Conservation (phyloP, 371 early-diverging fungal genomes). For the Mucor ambiguus region DNA sequence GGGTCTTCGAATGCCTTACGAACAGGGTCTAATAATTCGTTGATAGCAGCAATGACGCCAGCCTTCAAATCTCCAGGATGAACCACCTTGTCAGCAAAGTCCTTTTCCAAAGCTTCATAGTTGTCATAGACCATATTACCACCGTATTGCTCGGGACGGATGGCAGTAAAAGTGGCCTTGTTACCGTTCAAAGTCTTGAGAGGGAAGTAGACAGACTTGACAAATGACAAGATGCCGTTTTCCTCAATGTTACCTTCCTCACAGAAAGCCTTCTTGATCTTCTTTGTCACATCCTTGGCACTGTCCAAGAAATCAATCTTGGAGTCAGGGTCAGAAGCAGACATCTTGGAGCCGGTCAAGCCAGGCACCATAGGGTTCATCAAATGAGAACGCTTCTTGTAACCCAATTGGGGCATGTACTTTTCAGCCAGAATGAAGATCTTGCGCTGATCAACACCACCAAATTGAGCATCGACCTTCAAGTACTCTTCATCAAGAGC, state of each 20-base stretch:
- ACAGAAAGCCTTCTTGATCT: slow-evolving; percentile 98
- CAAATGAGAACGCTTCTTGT: slow-evolving; percentile 97
- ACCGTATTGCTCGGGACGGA: slow-evolving; percentile 88
- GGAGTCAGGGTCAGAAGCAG: slow-evolving; percentile 95
- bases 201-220: slow-evolving; percentile 93
- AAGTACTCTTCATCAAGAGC: slow-evolving; percentile 99
- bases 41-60: slow-evolving; percentile 84
- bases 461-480: slow-evolving; percentile 98
- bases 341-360: slow-evolving; percentile 97
- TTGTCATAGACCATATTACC: slow-evolving; percentile 76
- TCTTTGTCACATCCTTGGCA: slow-evolving; percentile 83
- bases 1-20: slow-evolving; percentile 74
- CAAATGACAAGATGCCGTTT: slow-evolving; percentile 93
- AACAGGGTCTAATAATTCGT: slow-evolving; percentile 92
- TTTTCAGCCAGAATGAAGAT: slow-evolving; percentile 99
- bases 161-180: slow-evolving; percentile 67
- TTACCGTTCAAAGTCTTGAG: slow-evolving; percentile 61
- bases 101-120: slow-evolving; percentile 82
- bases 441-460: slow-evolving; percentile 99
- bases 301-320: slow-evolving; percentile 98
- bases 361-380: slow-evolving; percentile 99
- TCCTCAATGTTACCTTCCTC: slow-evolving; percentile 97
- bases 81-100: slow-evolving; percentile 85
- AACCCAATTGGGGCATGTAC: slow-evolving; percentile 95
- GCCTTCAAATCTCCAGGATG: slow-evolving; percentile 99